phyloP scores from a whole-genome alignment of 768 basidiomycete genomes.

The Agaricus bisporus region DNA sequence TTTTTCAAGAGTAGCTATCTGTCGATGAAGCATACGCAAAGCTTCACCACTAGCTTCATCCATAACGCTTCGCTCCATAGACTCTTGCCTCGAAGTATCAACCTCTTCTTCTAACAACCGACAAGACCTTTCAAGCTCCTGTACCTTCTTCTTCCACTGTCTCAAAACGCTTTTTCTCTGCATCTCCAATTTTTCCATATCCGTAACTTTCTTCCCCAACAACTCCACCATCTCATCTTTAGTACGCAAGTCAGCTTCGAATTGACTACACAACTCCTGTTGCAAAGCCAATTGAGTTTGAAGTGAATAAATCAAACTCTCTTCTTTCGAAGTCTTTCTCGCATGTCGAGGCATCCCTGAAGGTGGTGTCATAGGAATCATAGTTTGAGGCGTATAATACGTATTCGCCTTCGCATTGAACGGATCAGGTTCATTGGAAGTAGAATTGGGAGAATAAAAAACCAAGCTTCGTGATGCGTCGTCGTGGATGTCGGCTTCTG shows the following conservation, averaged over 20 bases:
- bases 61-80: conserved; percentile 77
- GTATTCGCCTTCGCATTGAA: conserved; percentile 69
- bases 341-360: conserved; percentile 35
- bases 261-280: conserved; percentile 70
- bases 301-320: conserved; percentile 63
- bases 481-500: conserved; percentile 65
- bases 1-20: conserved; percentile 70
- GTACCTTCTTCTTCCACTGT: conserved; percentile 72
- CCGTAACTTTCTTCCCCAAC: conserved; percentile 46
- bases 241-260: conserved; percentile 66
- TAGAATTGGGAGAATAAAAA: conserved; percentile 30
- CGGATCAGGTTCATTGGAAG: conserved; percentile 54
- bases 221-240: conserved; percentile 67
- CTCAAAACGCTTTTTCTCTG: conserved; percentile 49
- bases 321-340: conserved; percentile 64
- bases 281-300: conserved; percentile 74
- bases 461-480: conserved; percentile 41
- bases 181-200: conserved; percentile 56
- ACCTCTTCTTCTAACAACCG: conserved; percentile 79
- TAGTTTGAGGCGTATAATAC: conserved; percentile 71
- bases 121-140: conserved; percentile 64
- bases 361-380: conserved; percentile 65
- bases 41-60: conserved; percentile 77
- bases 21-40: conserved; percentile 71
- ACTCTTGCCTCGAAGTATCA: conserved; percentile 77